Evolutionary conservation across 78 protist genomes (phyloP).

Genomic region (Mantamonas sphyraenae): DNA sequence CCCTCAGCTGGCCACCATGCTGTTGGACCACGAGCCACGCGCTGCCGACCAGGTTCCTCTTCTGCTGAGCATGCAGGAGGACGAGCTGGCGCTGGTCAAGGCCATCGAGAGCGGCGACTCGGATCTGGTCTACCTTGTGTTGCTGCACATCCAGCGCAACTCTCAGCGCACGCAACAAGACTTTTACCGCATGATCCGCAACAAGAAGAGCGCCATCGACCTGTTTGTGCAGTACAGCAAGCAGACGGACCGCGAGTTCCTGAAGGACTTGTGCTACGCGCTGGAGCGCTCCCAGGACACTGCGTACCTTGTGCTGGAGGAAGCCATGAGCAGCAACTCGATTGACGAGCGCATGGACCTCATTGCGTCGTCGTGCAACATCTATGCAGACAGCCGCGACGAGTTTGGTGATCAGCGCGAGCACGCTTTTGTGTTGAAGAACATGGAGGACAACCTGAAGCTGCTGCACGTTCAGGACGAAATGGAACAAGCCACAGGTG

Average conservation of each 20-base stretch:
- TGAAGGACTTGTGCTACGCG: conserved; percentile 18
- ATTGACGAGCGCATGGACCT: too few relatives aligned
- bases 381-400: background rate
- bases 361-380: background rate
- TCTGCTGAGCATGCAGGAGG: conserved; percentile 54
- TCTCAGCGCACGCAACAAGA: too few relatives aligned
- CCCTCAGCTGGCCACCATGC: conserved; percentile 42
- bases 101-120: conserved; percentile 74
- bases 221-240: conserved; percentile 9
- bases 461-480: conserved; percentile 7
- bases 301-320: too few relatives aligned
- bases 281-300: too few relatives aligned
- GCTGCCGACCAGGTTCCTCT: conserved; percentile 82
- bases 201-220: background rate
- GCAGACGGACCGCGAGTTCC: background rate
- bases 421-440: background rate
- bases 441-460: conserved; percentile 14
- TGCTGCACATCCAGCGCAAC: background rate
- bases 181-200: conserved; percentile 2
- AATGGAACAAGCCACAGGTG: background rate
- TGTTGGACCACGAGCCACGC: conserved; percentile 75
- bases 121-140: conserved; percentile 23
- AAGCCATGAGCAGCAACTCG: too few relatives aligned
- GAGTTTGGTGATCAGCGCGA: too few relatives aligned
- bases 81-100: conserved; percentile 60